Conservation (phyloP, 2,329 filamentous ascomycete species). For the Trichophyton schoenleinii region DNA sequence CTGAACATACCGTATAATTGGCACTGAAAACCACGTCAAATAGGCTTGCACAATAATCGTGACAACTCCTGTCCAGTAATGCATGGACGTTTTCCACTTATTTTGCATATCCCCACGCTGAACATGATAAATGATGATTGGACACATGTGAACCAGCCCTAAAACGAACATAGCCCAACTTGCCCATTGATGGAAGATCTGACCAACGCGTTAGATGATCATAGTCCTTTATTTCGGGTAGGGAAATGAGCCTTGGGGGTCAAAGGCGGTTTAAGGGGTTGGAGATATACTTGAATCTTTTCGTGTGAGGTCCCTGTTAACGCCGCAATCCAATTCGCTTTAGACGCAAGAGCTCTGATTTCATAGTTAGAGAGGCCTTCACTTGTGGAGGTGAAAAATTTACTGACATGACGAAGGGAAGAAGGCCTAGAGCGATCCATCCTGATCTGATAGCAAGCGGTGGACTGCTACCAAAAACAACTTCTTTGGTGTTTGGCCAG, state of each 20-base stretch:
- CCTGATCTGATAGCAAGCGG: constrained; percentile 42
- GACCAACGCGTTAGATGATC: constrained; percentile 11
- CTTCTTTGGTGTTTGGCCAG: constrained; percentile 36
- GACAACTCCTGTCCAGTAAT: constrained; percentile 44
- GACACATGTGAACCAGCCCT: constrained; percentile 45
- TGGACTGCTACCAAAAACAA: constrained; percentile 39
- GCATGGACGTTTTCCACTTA: constrained; percentile 33
- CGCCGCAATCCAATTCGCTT: constrained; percentile 35
- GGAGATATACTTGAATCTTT: constrained; percentile 26
- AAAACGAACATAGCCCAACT: constrained; percentile 44
- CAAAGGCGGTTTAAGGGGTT: too few species aligned
- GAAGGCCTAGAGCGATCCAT: constrained; percentile 40
- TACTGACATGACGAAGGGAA: constrained; percentile 40
- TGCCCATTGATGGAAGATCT: constrained; percentile 43
- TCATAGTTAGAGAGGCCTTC: background rate
- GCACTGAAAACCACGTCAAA: constrained; percentile 36
- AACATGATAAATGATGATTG: constrained; percentile 43
- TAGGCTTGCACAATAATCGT: constrained; percentile 42
- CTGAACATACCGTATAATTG: constrained; percentile 17
- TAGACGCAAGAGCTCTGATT: constrained; percentile 22
- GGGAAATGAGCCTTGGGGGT: too few species aligned
- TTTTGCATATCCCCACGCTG: constrained; percentile 33
- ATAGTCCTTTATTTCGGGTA: too few species aligned
- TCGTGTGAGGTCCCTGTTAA: constrained; percentile 46
- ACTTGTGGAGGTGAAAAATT: background rate